Evolutionary conservation across 2,329 filamentous ascomycete species (phyloP).

Genomic region (Ambrosiella xylebori): DNA sequence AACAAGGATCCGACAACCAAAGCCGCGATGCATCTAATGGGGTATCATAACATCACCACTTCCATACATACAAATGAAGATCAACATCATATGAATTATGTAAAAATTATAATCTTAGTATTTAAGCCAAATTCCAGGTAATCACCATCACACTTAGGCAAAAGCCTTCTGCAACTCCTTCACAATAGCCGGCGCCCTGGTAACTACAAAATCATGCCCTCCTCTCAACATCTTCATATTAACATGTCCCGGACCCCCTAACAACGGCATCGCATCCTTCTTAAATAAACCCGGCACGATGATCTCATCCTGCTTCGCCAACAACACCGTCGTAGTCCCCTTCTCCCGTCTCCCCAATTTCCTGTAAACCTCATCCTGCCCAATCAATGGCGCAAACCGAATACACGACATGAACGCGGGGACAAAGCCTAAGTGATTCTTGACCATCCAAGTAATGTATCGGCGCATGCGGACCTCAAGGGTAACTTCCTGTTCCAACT

Average conservation of each 20-base stretch:
- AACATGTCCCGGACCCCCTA: constrained; percentile 32
- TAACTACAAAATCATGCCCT: constrained; percentile 39
- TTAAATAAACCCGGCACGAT: constrained; percentile 34
- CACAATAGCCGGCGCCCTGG: constrained; percentile 5
- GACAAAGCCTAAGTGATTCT: constrained; percentile 39
- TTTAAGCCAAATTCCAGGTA: neutral
- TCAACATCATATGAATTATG: neutral
- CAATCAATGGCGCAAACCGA: constrained; percentile 34
- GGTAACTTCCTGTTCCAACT: constrained; percentile 17
- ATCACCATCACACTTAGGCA: neutral
- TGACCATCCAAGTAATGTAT: constrained; percentile 41
- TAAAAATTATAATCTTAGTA: neutral
- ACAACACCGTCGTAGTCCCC: constrained; percentile 32
- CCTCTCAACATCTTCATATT: constrained; percentile 35
- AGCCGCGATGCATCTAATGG: neutral
- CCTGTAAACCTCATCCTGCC: constrained; percentile 34
- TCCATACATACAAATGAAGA: neutral
- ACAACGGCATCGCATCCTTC: constrained; percentile 30
- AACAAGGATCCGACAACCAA: neutral
- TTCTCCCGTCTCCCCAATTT: constrained; percentile 26
- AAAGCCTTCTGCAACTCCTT: constrained; percentile 8
- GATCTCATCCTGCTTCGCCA: constrained; percentile 35
- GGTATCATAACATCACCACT: neutral
- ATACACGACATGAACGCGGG: constrained; percentile 42
- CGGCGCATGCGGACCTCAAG: constrained; percentile 31